Percentiles rank a stretch among this genome's conserved stretches.
phyloP scores from a whole-genome alignment of 1,284 basidiomycete genomes.

The Limonomyces culmigenus region DNA sequence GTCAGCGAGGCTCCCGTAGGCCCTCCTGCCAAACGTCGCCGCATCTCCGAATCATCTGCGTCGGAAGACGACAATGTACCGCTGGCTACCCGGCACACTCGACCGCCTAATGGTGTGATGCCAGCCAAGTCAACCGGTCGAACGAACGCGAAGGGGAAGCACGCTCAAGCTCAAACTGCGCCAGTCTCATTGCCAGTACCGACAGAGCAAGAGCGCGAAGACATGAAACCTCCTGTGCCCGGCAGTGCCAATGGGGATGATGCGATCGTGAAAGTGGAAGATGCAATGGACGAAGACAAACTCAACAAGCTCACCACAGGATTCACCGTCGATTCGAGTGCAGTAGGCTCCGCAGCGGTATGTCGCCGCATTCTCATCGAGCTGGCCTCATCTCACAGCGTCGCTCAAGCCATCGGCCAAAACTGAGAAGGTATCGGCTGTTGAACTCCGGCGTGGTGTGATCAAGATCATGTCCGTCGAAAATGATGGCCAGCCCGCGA shows the following conservation, averaged over 20 bases:
- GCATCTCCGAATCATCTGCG: too few relatives aligned
- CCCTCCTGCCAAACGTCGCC: too few relatives aligned
- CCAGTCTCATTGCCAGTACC: constrained; percentile 19
- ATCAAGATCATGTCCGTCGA: constrained; percentile 81
- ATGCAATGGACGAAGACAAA: constrained; percentile 61
- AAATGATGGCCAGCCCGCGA: constrained; percentile 65
- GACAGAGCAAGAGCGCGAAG: constrained; percentile 21
- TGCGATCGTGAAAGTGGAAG: constrained; percentile 51
- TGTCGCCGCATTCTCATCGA: constrained; percentile 11
- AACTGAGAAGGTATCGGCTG: constrained; percentile 62
- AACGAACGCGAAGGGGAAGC: too few relatives aligned
- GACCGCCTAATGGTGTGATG: too few relatives aligned
- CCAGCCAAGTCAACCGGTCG: too few relatives aligned
- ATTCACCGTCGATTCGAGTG: constrained; percentile 55
- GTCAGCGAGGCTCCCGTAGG: too few relatives aligned
- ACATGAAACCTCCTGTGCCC: constrained; percentile 31
- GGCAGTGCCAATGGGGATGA: too few relatives aligned
- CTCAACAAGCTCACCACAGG: constrained; percentile 62
- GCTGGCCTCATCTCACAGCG: constrained; percentile 3
- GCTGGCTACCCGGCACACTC: too few relatives aligned
- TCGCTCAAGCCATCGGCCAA: constrained; percentile 29
- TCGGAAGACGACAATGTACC: too few relatives aligned
- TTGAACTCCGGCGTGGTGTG: constrained; percentile 72
- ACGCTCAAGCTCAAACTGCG: constrained; percentile 17
- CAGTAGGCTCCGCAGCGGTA: constrained; percentile 29